phyloP scores from a whole-genome alignment of 2,329 filamentous ascomycete species.

The Fusarium neocosmosporiellum region DNA sequence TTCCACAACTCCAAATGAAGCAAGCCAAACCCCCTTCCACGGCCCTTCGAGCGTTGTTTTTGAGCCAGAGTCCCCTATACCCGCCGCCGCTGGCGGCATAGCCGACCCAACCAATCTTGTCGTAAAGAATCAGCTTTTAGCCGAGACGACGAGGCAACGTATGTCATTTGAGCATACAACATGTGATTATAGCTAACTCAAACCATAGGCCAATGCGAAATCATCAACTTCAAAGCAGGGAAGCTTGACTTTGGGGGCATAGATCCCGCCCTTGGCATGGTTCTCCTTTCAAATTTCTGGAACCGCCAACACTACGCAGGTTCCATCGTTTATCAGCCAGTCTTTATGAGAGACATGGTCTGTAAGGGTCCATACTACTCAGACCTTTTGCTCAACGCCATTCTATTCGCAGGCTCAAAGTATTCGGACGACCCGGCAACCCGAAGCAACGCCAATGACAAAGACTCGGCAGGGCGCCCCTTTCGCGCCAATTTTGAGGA shows the following conservation, averaged over 20 bases:
- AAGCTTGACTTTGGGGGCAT: neutral
- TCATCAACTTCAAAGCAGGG: slow-evolving; percentile 1
- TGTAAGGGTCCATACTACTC: slow-evolving; percentile 67
- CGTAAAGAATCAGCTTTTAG: slow-evolving; percentile 27
- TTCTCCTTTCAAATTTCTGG: slow-evolving; percentile 63
- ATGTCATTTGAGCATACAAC: neutral
- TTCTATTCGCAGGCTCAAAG: slow-evolving; percentile 54
- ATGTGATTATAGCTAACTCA: slow-evolving; percentile 18
- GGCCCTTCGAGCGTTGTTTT: slow-evolving; percentile 33
- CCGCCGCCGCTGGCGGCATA: fast-evolving
- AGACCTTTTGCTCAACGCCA: slow-evolving; percentile 65
- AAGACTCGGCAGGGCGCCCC: neutral
- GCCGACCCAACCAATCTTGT: fast-evolving
- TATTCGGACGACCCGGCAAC: neutral
- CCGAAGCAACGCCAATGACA: neutral
- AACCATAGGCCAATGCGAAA: neutral
- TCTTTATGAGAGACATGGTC: slow-evolving; percentile 65
- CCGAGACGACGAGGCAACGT: slow-evolving; percentile 33
- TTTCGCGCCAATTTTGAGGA: slow-evolving; percentile 18
- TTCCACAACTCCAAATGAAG: neutral
- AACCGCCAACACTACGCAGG: slow-evolving; percentile 62
- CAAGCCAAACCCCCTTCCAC: slow-evolving; percentile 32
- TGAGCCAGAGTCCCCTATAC: neutral
- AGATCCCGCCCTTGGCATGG: slow-evolving; percentile 60
- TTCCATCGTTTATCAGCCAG: slow-evolving; percentile 61